Percentiles rank a stretch among this genome's conserved stretches.
phyloP scores from a whole-genome alignment of 2,329 filamentous ascomycete genomes.

The Tolypocladium ophioglossoides region DNA sequence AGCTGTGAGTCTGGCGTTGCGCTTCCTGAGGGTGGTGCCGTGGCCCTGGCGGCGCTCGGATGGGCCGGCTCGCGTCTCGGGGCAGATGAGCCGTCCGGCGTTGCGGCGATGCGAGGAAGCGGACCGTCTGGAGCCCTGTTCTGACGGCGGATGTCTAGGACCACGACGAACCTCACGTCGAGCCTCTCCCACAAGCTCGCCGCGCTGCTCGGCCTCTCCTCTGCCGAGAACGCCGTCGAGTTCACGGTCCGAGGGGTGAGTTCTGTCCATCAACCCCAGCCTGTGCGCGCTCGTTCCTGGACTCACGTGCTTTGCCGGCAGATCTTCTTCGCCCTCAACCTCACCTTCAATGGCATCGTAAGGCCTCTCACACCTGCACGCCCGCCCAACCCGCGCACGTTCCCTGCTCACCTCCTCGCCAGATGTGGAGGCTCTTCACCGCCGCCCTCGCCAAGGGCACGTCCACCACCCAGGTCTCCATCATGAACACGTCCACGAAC shows the following conservation, averaged over 20 bases:
- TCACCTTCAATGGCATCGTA: conserved; percentile 62
- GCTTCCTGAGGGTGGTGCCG: too few relatives aligned
- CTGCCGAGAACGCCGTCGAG: conserved; percentile 33
- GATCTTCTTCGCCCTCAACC: conserved; percentile 66
- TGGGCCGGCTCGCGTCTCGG: background rate
- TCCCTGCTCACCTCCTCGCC: background rate
- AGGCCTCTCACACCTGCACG: conserved; percentile 14
- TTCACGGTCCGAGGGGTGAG: conserved; percentile 38
- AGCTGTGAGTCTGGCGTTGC: conserved; percentile 67
- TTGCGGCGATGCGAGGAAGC: background rate
- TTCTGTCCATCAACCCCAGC: conserved; percentile 1
- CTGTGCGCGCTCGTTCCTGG: background rate
- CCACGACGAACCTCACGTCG: conserved; percentile 44
- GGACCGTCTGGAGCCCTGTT: background rate
- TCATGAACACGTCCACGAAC: conserved; percentile 75
- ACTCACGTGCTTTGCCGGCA: conserved; percentile 17
- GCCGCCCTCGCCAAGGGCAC: conserved; percentile 62
- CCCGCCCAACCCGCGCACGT: background rate
- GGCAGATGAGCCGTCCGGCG: background rate
- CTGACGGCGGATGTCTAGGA: conserved; percentile 23
- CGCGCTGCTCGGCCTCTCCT: conserved; percentile 29
- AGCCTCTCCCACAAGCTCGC: conserved; percentile 36
- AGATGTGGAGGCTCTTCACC: conserved; percentile 81
- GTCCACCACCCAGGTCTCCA: conserved; percentile 69
- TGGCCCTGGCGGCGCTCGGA: background rate